phyloP scores from a whole-genome alignment of 768 basidiomycete species.

The Suillus weaverae region DNA sequence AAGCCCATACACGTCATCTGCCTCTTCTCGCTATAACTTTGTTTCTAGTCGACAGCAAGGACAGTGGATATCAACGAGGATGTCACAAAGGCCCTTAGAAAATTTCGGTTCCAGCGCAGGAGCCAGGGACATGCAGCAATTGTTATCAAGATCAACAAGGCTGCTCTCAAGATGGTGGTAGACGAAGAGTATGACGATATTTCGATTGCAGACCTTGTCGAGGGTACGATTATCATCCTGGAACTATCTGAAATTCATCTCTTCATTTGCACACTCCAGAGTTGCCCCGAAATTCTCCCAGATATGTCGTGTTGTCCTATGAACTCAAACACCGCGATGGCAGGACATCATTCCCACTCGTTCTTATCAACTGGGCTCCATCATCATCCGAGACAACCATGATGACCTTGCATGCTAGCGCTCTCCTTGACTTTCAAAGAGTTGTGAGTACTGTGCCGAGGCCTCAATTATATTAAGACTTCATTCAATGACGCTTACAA shows the following conservation, averaged over 20 bases:
- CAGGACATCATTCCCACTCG: conserved; percentile 79
- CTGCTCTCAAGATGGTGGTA: conserved; percentile 76
- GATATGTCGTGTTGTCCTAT: conserved; percentile 84
- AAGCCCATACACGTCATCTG: not conserved
- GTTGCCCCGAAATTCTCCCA: conserved; percentile 82
- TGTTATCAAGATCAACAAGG: conserved; percentile 89
- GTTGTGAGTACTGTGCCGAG: conserved; percentile 48
- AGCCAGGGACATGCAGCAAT: conserved; percentile 72
- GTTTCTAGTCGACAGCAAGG: conserved; percentile 8
- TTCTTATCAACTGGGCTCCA: conserved; percentile 89
- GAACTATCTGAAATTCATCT: conserved; percentile 1
- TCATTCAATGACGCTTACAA: conserved; percentile 7
- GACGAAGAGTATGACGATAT: conserved; percentile 78
- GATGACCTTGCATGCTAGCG: conserved; percentile 82
- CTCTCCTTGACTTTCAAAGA: conserved; percentile 74
- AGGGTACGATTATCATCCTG: conserved; percentile 50
- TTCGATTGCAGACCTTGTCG: conserved; percentile 80
- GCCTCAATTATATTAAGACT: not conserved
- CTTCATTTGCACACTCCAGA: conserved; percentile 44
- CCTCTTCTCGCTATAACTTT: conserved; percentile 2
- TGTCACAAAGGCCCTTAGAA: conserved; percentile 77
- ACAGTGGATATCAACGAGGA: conserved; percentile 86
- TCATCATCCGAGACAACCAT: conserved; percentile 72
- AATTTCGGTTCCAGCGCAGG: conserved; percentile 75
- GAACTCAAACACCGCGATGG: conserved; percentile 81